phyloP scores from a whole-genome alignment of 371 early-diverging fungal genomes.

The Chytridiales sp. region DNA sequence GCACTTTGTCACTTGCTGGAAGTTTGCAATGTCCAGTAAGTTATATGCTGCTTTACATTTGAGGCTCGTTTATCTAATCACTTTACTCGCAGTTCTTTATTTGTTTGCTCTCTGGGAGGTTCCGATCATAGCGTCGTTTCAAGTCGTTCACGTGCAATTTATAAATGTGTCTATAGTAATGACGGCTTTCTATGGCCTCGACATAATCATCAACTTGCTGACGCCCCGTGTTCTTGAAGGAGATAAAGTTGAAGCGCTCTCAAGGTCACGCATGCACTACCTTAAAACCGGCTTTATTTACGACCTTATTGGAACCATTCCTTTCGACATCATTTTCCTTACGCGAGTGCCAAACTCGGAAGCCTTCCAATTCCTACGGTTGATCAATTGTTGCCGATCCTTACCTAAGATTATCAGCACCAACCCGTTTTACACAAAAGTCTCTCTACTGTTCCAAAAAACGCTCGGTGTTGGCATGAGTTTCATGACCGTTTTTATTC shows the following conservation, averaged over 20 bases:
- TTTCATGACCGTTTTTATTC: slow-evolving; percentile 4
- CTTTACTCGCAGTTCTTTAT: not conserved
- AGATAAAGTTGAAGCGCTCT: slow-evolving; percentile 3
- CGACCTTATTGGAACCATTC: slow-evolving; percentile 1
- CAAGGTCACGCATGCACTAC: not conserved
- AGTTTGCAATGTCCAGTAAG: slow-evolving; percentile 8
- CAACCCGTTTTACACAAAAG: not conserved
- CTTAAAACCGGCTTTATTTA: slow-evolving; percentile 6
- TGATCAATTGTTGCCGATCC: no score
- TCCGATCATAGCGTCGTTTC: slow-evolving; percentile 4
- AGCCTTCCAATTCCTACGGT: slow-evolving; percentile 6
- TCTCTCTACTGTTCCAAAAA: slow-evolving; percentile 4
- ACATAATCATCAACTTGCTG: not conserved
- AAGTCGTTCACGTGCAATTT: slow-evolving; percentile 11
- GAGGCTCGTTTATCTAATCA: not conserved
- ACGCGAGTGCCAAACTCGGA: no score
- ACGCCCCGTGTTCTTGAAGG: not conserved
- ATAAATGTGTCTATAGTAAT: slow-evolving; percentile 6
- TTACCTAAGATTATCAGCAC: not conserved
- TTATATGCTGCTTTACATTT: not conserved
- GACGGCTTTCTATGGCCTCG: no score
- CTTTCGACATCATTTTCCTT: slow-evolving; percentile 21
- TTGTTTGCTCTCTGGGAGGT: not conserved
- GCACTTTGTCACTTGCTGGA: slow-evolving; percentile 8
- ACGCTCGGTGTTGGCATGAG: slow-evolving; percentile 2